These are phyloP conservation scores for Gyromitra esculenta DNA, from an alignment of 2,329 filamentous ascomycete genomes.

Conservation along the genomic window DNA sequence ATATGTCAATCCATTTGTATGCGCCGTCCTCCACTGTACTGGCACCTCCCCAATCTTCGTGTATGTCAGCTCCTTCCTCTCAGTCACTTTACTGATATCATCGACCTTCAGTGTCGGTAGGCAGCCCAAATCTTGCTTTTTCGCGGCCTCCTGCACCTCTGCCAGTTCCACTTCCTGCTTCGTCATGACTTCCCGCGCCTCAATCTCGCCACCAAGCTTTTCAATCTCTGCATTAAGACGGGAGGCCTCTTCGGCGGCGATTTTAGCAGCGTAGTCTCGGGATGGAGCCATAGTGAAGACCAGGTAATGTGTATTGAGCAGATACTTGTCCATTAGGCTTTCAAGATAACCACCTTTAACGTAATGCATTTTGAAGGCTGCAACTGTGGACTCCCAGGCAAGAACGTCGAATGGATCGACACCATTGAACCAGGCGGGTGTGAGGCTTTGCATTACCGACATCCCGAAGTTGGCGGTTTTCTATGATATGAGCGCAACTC, in stretches of 20 bases:
- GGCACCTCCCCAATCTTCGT: slow-evolving; percentile 65
- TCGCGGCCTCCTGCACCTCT: slow-evolving; percentile 82
- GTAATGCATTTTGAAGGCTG: slow-evolving; percentile 80
- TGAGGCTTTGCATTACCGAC: slow-evolving; percentile 84
- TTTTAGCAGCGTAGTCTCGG: slow-evolving; percentile 74
- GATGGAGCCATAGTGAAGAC: slow-evolving; percentile 96
- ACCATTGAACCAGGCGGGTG: slow-evolving; percentile 95
- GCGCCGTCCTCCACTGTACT: slow-evolving; percentile 89
- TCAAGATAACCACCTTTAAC: slow-evolving; percentile 83
- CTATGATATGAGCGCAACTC: slow-evolving; percentile 64
- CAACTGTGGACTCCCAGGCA: slow-evolving; percentile 88
- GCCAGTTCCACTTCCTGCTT: slow-evolving; percentile 82
- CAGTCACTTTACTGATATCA: slow-evolving; percentile 84
- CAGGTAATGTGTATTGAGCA: slow-evolving; percentile 85
- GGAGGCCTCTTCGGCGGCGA: slow-evolving; percentile 79
- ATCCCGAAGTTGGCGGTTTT: slow-evolving; percentile 97
- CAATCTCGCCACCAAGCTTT: slow-evolving; percentile 75
- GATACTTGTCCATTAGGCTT: slow-evolving; percentile 84
- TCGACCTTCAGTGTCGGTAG: slow-evolving; percentile 86
- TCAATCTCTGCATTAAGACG: slow-evolving; percentile 79
- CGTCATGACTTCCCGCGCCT: slow-evolving; percentile 76
- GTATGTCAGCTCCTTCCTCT: slow-evolving; percentile 74
- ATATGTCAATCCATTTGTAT: slow-evolving; percentile 95
- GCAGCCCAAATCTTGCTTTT: slow-evolving; percentile 84
- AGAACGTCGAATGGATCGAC: slow-evolving; percentile 90